A percentile compares a stretch with the other conserved stretches of the same genome.
Evolutionary conservation across 2,329 filamentous ascomycete species (phyloP).

Genomic region (Parasarocladium wereldwijsianum): DNA sequence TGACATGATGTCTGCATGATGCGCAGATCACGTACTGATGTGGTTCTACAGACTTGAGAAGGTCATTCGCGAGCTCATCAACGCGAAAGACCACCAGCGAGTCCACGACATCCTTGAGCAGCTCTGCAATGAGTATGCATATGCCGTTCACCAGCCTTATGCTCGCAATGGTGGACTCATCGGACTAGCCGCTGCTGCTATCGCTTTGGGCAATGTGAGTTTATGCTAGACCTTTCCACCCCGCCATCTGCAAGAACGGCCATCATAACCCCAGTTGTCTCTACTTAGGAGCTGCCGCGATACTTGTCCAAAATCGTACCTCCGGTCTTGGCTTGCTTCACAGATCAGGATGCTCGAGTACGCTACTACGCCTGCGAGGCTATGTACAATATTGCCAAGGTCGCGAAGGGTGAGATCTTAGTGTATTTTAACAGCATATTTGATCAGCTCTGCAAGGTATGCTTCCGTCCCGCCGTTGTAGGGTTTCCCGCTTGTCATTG

Average conservation of each 20-base stretch:
- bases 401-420: slow-evolving; percentile 93
- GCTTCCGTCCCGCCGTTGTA: neutral
- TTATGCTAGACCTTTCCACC: neutral
- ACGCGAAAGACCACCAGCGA: slow-evolving; percentile 59
- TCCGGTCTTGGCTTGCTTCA: slow-evolving; percentile 92
- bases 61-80: slow-evolving; percentile 72
- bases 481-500: slow-evolving; percentile 3
- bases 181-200: slow-evolving; percentile 85
- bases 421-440: slow-evolving; percentile 98
- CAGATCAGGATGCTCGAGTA: slow-evolving; percentile 92
- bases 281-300: slow-evolving; percentile 63
- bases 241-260: neutral
- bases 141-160: slow-evolving; percentile 92
- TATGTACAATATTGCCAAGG: slow-evolving; percentile 99
- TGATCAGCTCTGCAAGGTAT: slow-evolving; percentile 87
- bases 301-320: slow-evolving; percentile 92
- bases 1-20: neutral
- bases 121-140: slow-evolving; percentile 94
- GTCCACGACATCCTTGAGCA: slow-evolving; percentile 87
- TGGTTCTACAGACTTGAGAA: slow-evolving; percentile 57
- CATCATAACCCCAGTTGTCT: neutral
- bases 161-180: slow-evolving; percentile 93
- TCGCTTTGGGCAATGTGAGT: slow-evolving; percentile 80
- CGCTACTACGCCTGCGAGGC: slow-evolving; percentile 98
- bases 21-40: neutral